Conservation (phyloP, 108 stramenopile genomes). For the Conticribra guillardii region DNA sequence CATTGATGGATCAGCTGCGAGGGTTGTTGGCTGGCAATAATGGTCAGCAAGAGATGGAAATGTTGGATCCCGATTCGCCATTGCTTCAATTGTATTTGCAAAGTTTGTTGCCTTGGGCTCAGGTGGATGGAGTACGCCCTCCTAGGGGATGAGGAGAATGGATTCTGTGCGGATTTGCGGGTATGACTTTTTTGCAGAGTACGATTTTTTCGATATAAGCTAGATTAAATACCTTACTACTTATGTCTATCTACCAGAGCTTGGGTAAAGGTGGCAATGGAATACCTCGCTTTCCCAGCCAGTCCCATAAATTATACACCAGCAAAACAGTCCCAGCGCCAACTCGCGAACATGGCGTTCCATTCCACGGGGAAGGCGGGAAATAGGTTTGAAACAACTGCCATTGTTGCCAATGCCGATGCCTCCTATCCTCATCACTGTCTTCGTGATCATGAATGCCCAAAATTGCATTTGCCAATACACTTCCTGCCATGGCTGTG, state of each 20-base stretch:
- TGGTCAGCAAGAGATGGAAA: constrained; percentile 14
- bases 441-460: constrained; percentile 18
- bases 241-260: constrained; percentile 44
- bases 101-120: constrained; percentile 78
- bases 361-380: constrained; percentile 42
- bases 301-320: constrained; percentile 42
- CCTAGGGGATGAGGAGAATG: constrained; percentile 24
- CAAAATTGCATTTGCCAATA: constrained; percentile 44
- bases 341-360: constrained; percentile 33
- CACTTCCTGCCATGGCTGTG: constrained; percentile 38
- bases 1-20: constrained; percentile 11
- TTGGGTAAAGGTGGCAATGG: constrained; percentile 42
- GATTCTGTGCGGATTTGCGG: neutral
- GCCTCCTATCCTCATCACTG: neutral
- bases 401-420: constrained; percentile 26
- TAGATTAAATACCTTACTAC: too few relatives aligned
- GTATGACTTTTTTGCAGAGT: too few relatives aligned
- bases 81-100: constrained; percentile 77
- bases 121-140: constrained; percentile 80
- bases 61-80: constrained; percentile 84
- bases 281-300: constrained; percentile 36
- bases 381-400: constrained; percentile 41
- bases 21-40: constrained; percentile 24
- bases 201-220: neutral
- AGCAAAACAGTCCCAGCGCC: constrained; percentile 28